These are phyloP conservation scores for Wilcoxina mikolae DNA, from an alignment of 495 filamentous ascomycete genomes.

Conservation along the genomic window DNA sequence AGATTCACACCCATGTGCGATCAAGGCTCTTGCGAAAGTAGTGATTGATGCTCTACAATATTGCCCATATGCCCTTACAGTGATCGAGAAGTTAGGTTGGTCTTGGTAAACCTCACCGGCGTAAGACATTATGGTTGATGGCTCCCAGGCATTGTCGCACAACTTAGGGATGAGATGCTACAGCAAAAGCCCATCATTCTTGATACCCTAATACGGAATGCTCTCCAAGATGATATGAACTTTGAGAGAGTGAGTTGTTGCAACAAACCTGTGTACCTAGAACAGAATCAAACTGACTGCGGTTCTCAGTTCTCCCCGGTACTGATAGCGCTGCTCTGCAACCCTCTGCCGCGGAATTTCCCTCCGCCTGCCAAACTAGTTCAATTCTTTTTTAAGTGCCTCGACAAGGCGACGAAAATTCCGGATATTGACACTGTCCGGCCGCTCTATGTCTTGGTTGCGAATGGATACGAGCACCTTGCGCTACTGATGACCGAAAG, in stretches of 20 bases:
- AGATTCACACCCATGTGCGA: constrained; percentile 21
- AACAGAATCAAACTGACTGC: constrained; percentile 7
- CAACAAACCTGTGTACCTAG: background rate
- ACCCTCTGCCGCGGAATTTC: constrained; percentile 19
- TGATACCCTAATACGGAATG: constrained; percentile 21
- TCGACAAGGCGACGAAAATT: constrained; percentile 23
- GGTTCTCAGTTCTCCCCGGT: constrained; percentile 20
- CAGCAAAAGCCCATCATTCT: constrained; percentile 14
- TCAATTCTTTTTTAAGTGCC: constrained; percentile 18
- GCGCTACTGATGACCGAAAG: constrained; percentile 16
- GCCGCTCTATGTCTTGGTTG: constrained; percentile 23
- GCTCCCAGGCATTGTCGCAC: constrained; percentile 8
- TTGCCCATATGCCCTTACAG: constrained; percentile 23
- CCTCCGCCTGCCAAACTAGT: constrained; percentile 20
- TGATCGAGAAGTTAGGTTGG: constrained; percentile 20
- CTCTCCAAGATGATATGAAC: constrained; percentile 25
- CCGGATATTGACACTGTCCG: constrained; percentile 17
- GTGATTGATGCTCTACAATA: constrained; percentile 22
- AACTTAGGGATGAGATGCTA: constrained; percentile 17
- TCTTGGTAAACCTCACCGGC: no score
- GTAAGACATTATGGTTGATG: no score
- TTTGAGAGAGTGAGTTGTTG: constrained; percentile 21
- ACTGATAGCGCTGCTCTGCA: constrained; percentile 24
- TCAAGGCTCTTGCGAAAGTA: constrained; percentile 11
- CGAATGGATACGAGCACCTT: constrained; percentile 24